Evolutionary conservation across 1,284 basidiomycete genomes (phyloP), one percentile per base, ranked within the genome.

Genomic region (Neonothopanus nambi): DNA sequence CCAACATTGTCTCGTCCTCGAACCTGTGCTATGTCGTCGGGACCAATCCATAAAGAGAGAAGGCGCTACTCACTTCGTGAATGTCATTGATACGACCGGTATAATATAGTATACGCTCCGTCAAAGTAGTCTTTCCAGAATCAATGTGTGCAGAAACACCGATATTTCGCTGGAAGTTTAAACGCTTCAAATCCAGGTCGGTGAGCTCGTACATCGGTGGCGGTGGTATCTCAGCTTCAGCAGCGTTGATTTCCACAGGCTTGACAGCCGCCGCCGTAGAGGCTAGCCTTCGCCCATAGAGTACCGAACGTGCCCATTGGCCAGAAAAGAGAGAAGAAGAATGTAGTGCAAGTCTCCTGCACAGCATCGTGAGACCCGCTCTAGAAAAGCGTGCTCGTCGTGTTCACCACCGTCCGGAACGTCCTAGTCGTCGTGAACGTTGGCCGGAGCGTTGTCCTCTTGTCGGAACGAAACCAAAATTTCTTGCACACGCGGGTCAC

Each of bases 111-210:
- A 98, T 87, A 35, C 97, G 91, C 70, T 99, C 97, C n/a, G 97
- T 99, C 59, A 99, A 73, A 0, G 97, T 99, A 0, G 97, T 99
- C 80, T 99, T 99, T 39, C 97, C 97, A 6, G 93, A 98, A 72
- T 98, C 95, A 59, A 96, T 96, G 67, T 95, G 93, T 0, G 93
- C 93, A 12, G 93, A 95, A 58, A 92, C 83, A 58, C 89, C 90
- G 57, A 92, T 92, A 63, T 92, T 92, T 51, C 89, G 75, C 67
- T 91, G 89, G 53, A 77, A 82, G n/a, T 65, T 70, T 8, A 91
- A 76, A 2, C 84, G 74, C 50, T 67, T 63, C 41, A 76, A 57
- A 69, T 92, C 89, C 49, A 74, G 70, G 8, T 81, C 78, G 0
- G 85, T 80, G 44, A 90, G 72, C 17, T 41, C 18, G 41, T 53